A percentile compares a stretch with the other conserved stretches of the same genome.
phyloP scores from a whole-genome alignment of 148 eudicot species.

The Limonium bicolor region DNA sequence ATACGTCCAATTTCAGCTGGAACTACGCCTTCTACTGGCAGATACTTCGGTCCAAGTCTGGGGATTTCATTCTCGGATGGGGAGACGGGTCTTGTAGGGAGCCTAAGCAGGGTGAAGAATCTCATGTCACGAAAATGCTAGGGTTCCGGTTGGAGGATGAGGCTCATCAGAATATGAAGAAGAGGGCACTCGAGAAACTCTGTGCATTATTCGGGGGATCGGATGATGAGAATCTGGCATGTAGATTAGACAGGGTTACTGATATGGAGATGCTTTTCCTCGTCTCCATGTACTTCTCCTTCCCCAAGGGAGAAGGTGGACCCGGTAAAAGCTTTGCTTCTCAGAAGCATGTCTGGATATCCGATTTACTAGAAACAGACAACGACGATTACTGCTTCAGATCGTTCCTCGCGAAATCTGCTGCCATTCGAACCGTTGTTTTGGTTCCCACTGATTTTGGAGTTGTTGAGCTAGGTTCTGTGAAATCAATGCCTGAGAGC shows the following conservation, averaged over 20 bases:
- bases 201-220: constrained; percentile 59
- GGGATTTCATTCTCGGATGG: constrained; percentile 77
- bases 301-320: constrained; percentile 65
- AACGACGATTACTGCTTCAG: constrained; percentile 55
- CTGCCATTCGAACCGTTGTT: constrained; percentile 70
- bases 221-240: constrained; percentile 75
- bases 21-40: constrained; percentile 97
- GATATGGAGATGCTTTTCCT: constrained; percentile 91
- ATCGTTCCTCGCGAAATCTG: constrained; percentile 58
- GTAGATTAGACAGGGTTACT: constrained; percentile 73
- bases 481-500: constrained; percentile 42
- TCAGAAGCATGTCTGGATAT: constrained; percentile 55
- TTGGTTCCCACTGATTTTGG: constrained; percentile 84
- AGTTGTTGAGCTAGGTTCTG: constrained; percentile 85
- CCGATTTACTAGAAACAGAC: constrained; percentile 38
- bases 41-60: constrained; percentile 41
- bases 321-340: constrained; percentile 64
- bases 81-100: constrained; percentile 96
- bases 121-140: constrained; percentile 27
- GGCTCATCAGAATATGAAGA: constrained; percentile 67
- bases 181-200: constrained; percentile 68
- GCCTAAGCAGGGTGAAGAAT: constrained; percentile 59
- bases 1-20: constrained; percentile 56
- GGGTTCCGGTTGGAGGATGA: constrained; percentile 48
- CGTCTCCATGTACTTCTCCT: constrained; percentile 80